Percentiles rank a stretch among this genome's conserved stretches.
Evolutionary conservation across 805 yeast genomes (phyloP).

Genomic region (Candida hungchunana): DNA sequence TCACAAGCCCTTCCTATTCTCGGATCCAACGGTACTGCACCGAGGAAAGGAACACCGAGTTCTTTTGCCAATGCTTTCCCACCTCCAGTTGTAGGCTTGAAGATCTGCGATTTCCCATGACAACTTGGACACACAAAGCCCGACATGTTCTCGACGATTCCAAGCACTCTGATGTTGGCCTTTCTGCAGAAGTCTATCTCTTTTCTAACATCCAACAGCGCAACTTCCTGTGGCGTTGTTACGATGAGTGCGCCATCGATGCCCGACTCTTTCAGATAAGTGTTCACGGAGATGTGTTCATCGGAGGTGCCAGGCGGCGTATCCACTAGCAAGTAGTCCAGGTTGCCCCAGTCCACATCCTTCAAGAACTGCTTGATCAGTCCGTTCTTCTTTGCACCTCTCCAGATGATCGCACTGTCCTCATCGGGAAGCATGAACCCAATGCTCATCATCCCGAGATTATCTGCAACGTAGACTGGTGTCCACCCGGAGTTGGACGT

Average conservation of each 20-base stretch:
- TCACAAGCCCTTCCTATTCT: slow-evolving; percentile 90
- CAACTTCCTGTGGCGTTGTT: slow-evolving; percentile 98
- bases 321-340: slow-evolving; percentile 86
- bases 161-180: slow-evolving; percentile 81
- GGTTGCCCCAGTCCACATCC: slow-evolving; percentile 91
- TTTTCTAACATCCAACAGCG: slow-evolving; percentile 89
- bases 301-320: slow-evolving; percentile 99
- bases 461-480: slow-evolving; percentile 94
- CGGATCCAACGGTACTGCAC: slow-evolving; percentile 94
- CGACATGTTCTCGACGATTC: slow-evolving; percentile 95
- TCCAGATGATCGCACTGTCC: slow-evolving; percentile 94
- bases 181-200: slow-evolving; percentile 93
- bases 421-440: slow-evolving; percentile 91
- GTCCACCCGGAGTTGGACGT: slow-evolving; percentile 93
- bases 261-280: slow-evolving; percentile 83
- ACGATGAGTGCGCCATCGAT: slow-evolving; percentile 94
- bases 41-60: slow-evolving; percentile 70
- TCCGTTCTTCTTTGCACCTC: slow-evolving; percentile 94
- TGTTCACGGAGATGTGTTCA: slow-evolving; percentile 88
- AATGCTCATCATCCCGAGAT: slow-evolving; percentile 91
- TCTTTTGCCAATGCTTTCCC: slow-evolving; percentile 83
- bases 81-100: slow-evolving; percentile 96
- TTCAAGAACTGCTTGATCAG: slow-evolving; percentile 88
- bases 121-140: slow-evolving; percentile 98
- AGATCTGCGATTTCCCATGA: slow-evolving; percentile 83